Evolutionary conservation across 169 alveolate species (phyloP).

Genomic region (Plasmodium gonderi): DNA sequence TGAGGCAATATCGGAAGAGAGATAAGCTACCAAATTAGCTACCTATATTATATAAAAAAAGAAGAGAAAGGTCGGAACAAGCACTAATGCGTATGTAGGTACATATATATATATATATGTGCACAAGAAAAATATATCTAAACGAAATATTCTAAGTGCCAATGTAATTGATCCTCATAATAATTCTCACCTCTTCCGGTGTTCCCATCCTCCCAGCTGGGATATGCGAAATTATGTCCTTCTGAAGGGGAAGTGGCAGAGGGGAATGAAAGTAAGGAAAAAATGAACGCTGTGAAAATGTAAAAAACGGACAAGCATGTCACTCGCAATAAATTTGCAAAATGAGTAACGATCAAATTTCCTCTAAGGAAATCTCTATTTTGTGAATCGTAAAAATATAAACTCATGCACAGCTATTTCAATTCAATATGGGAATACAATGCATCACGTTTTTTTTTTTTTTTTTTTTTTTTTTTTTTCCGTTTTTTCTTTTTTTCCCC

Average conservation of each 20-base stretch:
- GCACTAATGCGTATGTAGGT: neutral
- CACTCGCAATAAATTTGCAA: no score
- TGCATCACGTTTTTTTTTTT: no score
- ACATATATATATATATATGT: neutral
- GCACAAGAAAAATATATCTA: no score
- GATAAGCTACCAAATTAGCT: conserved; percentile 78
- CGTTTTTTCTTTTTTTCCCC: neutral
- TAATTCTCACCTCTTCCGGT: conserved; percentile 76
- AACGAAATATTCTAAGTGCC: no score
- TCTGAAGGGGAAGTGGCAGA: conserved; percentile 34
- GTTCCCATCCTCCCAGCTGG: conserved; percentile 81
- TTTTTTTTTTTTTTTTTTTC: no score
- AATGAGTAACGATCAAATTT: no score
- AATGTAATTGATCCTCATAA: neutral
- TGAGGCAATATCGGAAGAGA: conserved; percentile 80
- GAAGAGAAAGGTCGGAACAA: neutral
- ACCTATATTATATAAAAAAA: conserved; percentile 71
- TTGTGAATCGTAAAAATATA: no score
- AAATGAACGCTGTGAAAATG: neutral
- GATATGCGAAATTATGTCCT: conserved; percentile 66
- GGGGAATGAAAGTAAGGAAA: neutral
- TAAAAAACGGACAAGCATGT: neutral
- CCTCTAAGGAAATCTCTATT: no score
- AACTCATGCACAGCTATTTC: no score
- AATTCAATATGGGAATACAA: no score